Evolutionary conservation across 1,284 basidiomycete species (phyloP).

Genomic region (Cryptococcus floricola): DNA sequence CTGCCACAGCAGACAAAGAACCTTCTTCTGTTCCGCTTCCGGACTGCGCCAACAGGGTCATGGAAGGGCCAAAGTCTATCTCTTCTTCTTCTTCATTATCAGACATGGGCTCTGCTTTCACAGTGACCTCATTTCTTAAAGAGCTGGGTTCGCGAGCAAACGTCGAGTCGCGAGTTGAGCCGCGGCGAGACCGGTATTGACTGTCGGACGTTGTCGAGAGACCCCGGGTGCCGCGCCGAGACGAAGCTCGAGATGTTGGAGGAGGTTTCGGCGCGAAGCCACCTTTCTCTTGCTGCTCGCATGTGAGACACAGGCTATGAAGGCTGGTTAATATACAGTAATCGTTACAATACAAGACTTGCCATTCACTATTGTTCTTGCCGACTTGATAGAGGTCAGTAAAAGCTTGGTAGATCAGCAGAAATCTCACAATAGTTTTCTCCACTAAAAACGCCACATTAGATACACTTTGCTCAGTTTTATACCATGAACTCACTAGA

Average conservation of each 20-base stretch:
- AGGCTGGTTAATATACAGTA: not conserved
- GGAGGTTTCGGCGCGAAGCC: conserved; percentile 25
- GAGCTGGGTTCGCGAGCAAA: conserved; percentile 9
- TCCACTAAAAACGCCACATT: conserved; percentile 20
- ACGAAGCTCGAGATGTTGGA: conserved; percentile 6
- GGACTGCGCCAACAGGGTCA: conserved; percentile 2
- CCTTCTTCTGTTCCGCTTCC: not conserved
- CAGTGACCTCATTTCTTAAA: conserved; percentile 11
- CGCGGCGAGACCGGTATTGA: conserved; percentile 7
- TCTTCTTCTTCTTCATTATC: conserved; percentile 3
- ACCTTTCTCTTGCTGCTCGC: conserved; percentile 26
- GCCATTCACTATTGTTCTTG: conserved; percentile 40
- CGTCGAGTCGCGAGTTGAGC: conserved; percentile 8
- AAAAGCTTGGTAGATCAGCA: not conserved
- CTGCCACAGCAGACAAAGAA: no score
- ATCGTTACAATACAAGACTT: conserved; percentile 4
- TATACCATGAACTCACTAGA: conserved; percentile 35
- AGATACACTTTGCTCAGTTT: not conserved
- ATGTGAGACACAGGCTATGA: conserved; percentile 38
- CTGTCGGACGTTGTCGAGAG: conserved; percentile 11
- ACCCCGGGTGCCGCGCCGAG: conserved; percentile 14
- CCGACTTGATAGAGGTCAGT: conserved; percentile 26
- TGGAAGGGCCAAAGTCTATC: not conserved
- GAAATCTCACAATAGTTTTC: conserved; percentile 36
- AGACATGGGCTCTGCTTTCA: conserved; percentile 5